These are phyloP conservation scores for Barnettozyma populi DNA, from an alignment of 805 yeast species.

Conservation along the genomic window DNA sequence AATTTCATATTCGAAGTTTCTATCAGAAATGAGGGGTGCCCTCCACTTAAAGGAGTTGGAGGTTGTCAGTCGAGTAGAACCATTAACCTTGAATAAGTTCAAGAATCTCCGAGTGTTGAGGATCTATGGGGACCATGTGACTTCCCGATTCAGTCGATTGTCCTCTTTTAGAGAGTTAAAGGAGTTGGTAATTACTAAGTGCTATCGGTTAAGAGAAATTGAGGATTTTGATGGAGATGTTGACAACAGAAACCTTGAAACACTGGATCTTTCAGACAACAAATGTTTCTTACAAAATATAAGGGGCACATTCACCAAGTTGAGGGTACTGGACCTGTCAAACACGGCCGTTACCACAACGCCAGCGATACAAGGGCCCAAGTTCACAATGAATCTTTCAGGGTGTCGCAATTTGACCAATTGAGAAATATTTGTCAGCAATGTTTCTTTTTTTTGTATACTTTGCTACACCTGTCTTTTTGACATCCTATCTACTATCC, in stretches of 20 bases:
- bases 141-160: slow-evolving; percentile 5
- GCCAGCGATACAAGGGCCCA: not conserved
- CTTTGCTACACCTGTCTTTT: too few species aligned
- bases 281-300: slow-evolving; percentile 5
- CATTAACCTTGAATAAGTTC: slow-evolving; percentile 7
- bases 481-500: too few species aligned
- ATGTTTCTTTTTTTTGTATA: not conserved
- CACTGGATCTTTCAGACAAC: slow-evolving; percentile 6
- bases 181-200: slow-evolving; percentile 14
- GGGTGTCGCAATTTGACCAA: not conserved
- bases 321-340: not conserved
- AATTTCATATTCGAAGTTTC: slow-evolving; percentile 14
- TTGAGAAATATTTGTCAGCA: not conserved
- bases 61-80: slow-evolving; percentile 13
- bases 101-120: slow-evolving; percentile 10
- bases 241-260: slow-evolving; percentile 1
- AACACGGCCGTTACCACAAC: not conserved
- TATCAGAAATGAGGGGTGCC: slow-evolving; percentile 10
- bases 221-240: not conserved
- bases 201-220: slow-evolving; percentile 7
- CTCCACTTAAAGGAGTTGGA: slow-evolving; percentile 10
- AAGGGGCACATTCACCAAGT: not conserved
- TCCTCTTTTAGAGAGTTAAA: slow-evolving; percentile 5
- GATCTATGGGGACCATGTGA: slow-evolving; percentile 17
- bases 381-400: not conserved